Conservation (phyloP, 345 rosid species). For the Draba incana region DNA sequence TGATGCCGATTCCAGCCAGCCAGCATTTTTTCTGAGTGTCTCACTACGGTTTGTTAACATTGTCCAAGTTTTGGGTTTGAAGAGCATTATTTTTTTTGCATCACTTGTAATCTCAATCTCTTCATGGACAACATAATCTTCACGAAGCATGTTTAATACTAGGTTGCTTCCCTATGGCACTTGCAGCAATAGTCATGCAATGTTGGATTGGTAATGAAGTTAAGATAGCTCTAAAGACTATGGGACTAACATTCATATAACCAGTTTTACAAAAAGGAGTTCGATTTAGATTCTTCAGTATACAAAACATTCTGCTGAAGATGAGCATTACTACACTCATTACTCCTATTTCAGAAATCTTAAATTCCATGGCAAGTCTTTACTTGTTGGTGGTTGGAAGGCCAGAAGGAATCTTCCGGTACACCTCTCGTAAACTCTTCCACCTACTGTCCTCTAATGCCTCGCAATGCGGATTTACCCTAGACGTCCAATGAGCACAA, state of each 20-base stretch:
- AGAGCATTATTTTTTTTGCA: background rate
- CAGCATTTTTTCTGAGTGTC: background rate
- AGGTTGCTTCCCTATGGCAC: no score
- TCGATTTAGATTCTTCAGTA: background rate
- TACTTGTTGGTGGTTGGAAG: background rate
- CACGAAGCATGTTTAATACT: no score
- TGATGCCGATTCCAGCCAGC: no score
- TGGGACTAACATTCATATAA: no score
- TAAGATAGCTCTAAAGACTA: background rate
- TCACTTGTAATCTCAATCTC: background rate
- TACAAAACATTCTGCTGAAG: conserved; percentile 20
- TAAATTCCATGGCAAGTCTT: background rate
- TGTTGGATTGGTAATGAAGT: background rate
- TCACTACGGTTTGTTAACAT: background rate
- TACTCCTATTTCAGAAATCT: background rate
- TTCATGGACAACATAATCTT: no score
- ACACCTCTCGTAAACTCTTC: background rate
- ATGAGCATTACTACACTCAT: background rate
- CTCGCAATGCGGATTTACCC: conserved; percentile 41
- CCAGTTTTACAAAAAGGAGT: background rate
- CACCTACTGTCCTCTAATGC: conserved; percentile 35
- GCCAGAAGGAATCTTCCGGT: background rate
- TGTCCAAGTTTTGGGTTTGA: background rate
- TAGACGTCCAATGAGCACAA: conserved; percentile 50
- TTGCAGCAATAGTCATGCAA: background rate